phyloP scores from a whole-genome alignment of 2,329 filamentous ascomycete species.

The Falciphora oryzae region DNA sequence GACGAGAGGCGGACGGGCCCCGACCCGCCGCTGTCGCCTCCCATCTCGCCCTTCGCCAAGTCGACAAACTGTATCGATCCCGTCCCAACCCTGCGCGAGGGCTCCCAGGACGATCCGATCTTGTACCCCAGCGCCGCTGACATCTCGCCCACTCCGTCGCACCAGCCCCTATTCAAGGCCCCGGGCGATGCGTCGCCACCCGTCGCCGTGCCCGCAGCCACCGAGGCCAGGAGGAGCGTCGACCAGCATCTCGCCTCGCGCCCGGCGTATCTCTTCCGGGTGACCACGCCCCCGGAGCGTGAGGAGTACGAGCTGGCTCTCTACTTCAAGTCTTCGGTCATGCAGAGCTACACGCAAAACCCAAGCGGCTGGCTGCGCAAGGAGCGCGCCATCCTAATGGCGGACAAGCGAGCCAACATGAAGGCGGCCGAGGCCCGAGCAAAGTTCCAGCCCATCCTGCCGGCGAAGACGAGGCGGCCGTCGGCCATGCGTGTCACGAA shows the following conservation, averaged over 20 bases:
- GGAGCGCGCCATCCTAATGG: constrained; percentile 44
- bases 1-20: constrained; percentile 29
- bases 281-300: constrained; percentile 39
- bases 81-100: constrained; percentile 16
- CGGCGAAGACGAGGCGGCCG: constrained; percentile 19
- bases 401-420: constrained; percentile 38
- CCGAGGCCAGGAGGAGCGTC: constrained; percentile 36
- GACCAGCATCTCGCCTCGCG: constrained; percentile 44
- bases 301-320: constrained; percentile 50
- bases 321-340: constrained; percentile 46
- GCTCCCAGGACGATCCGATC: constrained; percentile 46
- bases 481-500: background rate
- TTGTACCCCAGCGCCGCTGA: constrained; percentile 46
- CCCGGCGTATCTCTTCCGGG: constrained; percentile 34
- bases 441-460: constrained; percentile 34
- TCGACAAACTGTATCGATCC: constrained; percentile 28
- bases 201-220: constrained; percentile 33
- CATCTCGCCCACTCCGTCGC: constrained; percentile 31
- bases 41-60: constrained; percentile 48
- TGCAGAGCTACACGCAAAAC: constrained; percentile 38
- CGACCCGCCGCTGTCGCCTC: constrained; percentile 48
- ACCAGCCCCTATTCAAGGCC: constrained; percentile 46
- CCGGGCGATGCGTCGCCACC: no score
- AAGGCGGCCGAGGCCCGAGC: constrained; percentile 23
- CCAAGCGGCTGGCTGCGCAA: constrained; percentile 42